A percentile compares a stretch with the other conserved stretches of the same genome.
These are phyloP conservation scores for Teunomyces kruisii DNA, from an alignment of 805 yeast species.

Conservation along the genomic window DNA sequence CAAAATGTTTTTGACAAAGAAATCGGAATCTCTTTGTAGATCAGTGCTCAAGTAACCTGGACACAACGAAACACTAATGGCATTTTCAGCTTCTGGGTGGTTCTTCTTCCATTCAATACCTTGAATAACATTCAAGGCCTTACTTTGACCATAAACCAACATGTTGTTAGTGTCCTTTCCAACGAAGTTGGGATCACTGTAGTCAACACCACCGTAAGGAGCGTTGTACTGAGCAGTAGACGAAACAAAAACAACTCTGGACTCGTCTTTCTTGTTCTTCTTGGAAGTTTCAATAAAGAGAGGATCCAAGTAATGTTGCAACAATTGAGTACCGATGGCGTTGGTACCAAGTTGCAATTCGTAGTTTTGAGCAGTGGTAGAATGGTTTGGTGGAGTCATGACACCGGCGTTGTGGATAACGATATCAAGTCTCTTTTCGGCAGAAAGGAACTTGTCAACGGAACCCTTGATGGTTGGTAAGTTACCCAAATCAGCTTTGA, in stretches of 20 bases:
- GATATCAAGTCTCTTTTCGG: slow-evolving; percentile 15
- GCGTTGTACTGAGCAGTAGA: slow-evolving; percentile 35
- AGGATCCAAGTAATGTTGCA: slow-evolving; percentile 40
- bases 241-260: slow-evolving; percentile 47
- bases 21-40: slow-evolving; percentile 23
- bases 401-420: slow-evolving; percentile 28
- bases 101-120: slow-evolving; percentile 32
- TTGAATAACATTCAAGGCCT: slow-evolving; percentile 40
- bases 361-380: slow-evolving; percentile 42
- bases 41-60: slow-evolving; percentile 43
- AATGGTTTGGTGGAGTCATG: slow-evolving; percentile 36
- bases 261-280: slow-evolving; percentile 17
- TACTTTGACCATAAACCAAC: slow-evolving; percentile 42
- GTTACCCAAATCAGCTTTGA: slow-evolving; percentile 9
- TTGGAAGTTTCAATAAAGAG: slow-evolving; percentile 33
- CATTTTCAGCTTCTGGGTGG: slow-evolving; percentile 25
- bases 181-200: slow-evolving; percentile 27
- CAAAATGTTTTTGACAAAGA: slow-evolving; percentile 16
- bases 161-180: slow-evolving; percentile 11
- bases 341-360: slow-evolving; percentile 50
- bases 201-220: slow-evolving; percentile 32
- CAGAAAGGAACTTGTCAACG: slow-evolving; percentile 23
- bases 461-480: slow-evolving; percentile 13
- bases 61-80: slow-evolving; percentile 35
- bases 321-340: slow-evolving; percentile 44